Base-by-base conservation (phyloP, 306 rosid genomes). In the Bauhinia variegata region DNA sequence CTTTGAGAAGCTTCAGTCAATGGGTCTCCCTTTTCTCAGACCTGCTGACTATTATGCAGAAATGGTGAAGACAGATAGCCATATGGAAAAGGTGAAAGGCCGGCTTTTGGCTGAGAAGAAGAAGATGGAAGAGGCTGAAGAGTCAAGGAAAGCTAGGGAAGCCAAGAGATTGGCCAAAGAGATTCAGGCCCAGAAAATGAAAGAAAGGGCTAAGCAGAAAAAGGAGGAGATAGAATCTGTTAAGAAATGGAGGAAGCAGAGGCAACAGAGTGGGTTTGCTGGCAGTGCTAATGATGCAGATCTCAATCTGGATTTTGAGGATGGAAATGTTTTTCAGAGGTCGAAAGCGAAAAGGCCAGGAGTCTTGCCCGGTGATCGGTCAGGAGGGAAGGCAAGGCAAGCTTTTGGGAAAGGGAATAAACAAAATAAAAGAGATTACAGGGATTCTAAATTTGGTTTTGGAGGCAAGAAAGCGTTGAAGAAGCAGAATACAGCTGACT, bases 201-300 rank as follows among this genome's bases (percentile, higher is more conserved):
- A 87, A 65, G 98, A 92, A 75, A 82, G 92, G 68, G 86, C 95
- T 54, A 89, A 92, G 86, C 90, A 87, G 91, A 92, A 89, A 64
- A 92, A 87, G 78, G 91, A 89, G 1, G 90, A 86, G 9, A 87
- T 92, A 6, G 96, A 89, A 65, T 87, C 98, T 56, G 98, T 92
- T 70, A 89, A 92, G 84, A 89, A 87, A 74, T 92, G 98, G 98
- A 87, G 96, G 91, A 89, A 89, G 77, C 95, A 92, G 77, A 89
- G 98, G 74, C 96, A 92, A 54, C 87, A 82, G 73, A 89, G 87
- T 5, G 96, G 96, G 42, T 87, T 89, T 78, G 81, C 98, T 12
- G 87, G 80, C 9, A 81, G 60, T 5, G 91, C 57, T 18, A 76
- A 77, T 50, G 89, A 70, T 60, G 77, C 55, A 0, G 88, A 80